Evolutionary conservation across 2,329 filamentous ascomycete genomes (phyloP).

Genomic region (Ophiocordyceps camponoti-floridani): DNA sequence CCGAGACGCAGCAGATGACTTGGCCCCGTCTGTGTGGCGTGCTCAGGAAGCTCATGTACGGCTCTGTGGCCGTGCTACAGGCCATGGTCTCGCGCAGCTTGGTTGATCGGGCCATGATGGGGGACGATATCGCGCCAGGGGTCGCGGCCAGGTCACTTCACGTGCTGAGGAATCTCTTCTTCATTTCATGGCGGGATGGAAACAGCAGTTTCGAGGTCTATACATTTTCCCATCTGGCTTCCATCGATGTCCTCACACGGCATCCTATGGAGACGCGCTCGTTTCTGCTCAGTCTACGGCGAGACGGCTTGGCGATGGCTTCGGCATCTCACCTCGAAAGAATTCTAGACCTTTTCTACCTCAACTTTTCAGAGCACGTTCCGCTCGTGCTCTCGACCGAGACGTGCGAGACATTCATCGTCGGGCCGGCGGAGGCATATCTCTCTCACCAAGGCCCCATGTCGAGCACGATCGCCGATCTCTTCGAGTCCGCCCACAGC

Average conservation of each 20-base stretch:
- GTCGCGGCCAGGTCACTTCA: conserved; percentile 57
- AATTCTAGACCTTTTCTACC: conserved; percentile 70
- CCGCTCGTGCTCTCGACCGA: conserved; percentile 48
- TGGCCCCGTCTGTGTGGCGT: conserved; percentile 59
- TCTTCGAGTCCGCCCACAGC: conserved; percentile 83
- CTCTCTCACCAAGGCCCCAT: conserved; percentile 31
- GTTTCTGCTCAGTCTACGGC: conserved; percentile 44
- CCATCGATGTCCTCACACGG: conserved; percentile 65
- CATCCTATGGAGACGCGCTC: conserved; percentile 46
- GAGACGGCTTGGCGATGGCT: conserved; percentile 12
- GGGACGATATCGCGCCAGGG: conserved; percentile 31
- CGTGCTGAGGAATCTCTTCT: conserved; percentile 60
- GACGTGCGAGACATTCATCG: conserved; percentile 53
- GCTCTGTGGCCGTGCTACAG: conserved; percentile 56
- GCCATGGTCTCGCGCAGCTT: conserved; percentile 49
- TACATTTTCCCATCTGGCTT: conserved; percentile 64
- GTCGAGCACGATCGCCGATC: conserved; percentile 27
- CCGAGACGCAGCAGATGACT: conserved; percentile 47
- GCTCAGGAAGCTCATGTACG: conserved; percentile 59
- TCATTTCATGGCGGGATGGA: conserved; percentile 60
- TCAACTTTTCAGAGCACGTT: conserved; percentile 75
- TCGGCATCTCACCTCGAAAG: conserved; percentile 33
- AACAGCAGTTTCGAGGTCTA: conserved; percentile 67
- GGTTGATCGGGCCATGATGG: conserved; percentile 28
- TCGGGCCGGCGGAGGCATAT: conserved; percentile 59